These are phyloP conservation scores for Calonectria montana DNA, from an alignment of 2,329 filamentous ascomycete species.

Conservation along the genomic window DNA sequence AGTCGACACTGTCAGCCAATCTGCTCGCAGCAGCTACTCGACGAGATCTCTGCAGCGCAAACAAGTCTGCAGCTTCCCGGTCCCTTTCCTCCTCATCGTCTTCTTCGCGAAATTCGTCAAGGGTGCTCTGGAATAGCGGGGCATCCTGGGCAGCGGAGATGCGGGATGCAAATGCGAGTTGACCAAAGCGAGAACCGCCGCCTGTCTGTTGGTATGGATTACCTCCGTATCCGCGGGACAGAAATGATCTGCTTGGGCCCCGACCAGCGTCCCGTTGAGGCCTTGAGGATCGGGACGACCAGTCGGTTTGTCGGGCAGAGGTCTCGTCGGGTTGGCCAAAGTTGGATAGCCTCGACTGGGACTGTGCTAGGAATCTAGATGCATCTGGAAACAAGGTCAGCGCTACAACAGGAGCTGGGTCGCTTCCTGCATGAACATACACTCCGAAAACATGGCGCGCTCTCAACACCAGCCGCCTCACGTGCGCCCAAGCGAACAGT, in stretches of 20 bases:
- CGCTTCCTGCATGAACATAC: conserved; percentile 63
- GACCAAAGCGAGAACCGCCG: conserved; percentile 77
- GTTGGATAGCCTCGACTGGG: conserved; percentile 86
- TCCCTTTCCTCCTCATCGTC: conserved; percentile 94
- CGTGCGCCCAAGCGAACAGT: conserved; percentile 33
- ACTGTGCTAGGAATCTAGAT: conserved; percentile 95
- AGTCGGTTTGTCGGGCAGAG: conserved; percentile 45
- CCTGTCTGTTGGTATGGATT: conserved; percentile 88
- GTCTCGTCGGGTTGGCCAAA: conserved; percentile 69
- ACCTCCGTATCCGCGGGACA: conserved; percentile 62
- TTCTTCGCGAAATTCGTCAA: conserved; percentile 91
- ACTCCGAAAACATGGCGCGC: conserved; percentile 75
- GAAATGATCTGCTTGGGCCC: conserved; percentile 54
- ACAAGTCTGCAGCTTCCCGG: conserved; percentile 92
- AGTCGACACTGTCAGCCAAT: conserved; percentile 86
- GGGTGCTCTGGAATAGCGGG: conserved; percentile 92
- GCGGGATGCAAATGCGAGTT: conserved; percentile 79
- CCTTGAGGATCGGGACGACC: conserved; percentile 49
- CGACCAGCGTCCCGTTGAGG: conserved; percentile 47
- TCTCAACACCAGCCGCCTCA: conserved; percentile 49
- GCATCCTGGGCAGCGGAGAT: conserved; percentile 80
- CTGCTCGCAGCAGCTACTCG: conserved; percentile 88
- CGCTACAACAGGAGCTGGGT: neutral
- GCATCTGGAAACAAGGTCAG: conserved; percentile 73
- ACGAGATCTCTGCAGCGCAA: conserved; percentile 89